phyloP scores from a whole-genome alignment of 345 rosid genomes.

The Populus nigra region DNA sequence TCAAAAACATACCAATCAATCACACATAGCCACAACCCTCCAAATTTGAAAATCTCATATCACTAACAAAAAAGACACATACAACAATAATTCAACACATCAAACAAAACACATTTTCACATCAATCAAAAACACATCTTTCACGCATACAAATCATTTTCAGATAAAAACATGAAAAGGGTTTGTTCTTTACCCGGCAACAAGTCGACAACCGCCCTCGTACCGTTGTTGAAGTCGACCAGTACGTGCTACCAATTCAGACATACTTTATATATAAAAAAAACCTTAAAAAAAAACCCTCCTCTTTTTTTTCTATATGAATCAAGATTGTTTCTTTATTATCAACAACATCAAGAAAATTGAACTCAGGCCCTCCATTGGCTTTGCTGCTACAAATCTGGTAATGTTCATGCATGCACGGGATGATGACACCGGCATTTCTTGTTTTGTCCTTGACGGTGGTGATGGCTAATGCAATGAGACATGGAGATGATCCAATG shows the following conservation, averaged over 20 bases:
- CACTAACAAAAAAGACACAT: not conserved
- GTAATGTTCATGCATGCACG: conserved; percentile 30
- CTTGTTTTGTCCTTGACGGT: conserved; percentile 27
- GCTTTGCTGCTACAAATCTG: not conserved
- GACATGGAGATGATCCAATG: conserved; percentile 31
- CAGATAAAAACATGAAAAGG: not conserved
- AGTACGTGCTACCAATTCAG: conserved; percentile 93
- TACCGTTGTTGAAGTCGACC: conserved; percentile 98
- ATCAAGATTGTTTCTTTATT: not conserved
- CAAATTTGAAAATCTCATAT: not conserved
- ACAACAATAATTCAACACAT: not conserved
- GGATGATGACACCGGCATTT: conserved; percentile 34
- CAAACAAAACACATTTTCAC: not conserved
- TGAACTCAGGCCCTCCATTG: not conserved
- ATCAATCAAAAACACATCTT: not conserved
- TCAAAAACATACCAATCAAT: not conserved
- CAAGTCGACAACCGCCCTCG: conserved; percentile 88
- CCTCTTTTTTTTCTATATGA: not conserved
- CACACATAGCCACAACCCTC: not conserved
- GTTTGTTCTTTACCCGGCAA: conserved; percentile 63
- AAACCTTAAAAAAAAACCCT: not conserved
- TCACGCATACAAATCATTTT: not conserved
- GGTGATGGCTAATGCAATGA: conserved; percentile 18
- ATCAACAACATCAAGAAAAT: conserved; percentile 6
- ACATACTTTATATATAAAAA: conserved; percentile 37